Base-by-base conservation (phyloP, 345 rosid genomes). In the Abelmoschus esculentus region DNA sequence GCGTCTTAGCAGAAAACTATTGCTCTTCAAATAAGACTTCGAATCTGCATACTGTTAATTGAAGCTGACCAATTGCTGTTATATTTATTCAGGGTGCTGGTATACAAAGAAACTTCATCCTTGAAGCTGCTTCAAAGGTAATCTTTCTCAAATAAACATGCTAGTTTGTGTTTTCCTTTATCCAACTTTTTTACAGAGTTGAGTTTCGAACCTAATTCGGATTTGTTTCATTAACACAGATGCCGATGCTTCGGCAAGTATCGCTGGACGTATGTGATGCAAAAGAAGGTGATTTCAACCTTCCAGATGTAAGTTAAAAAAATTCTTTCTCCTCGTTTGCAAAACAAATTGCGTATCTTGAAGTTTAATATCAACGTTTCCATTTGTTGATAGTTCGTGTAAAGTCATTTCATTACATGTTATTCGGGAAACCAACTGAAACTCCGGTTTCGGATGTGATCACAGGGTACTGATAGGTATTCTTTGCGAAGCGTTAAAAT, bases 251-350 rank as follows among this genome's bases (percentile, higher is more conserved):
- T 18, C 87, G 93, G 26, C 80, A 73, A 46, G 32, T 89, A 63
- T 84, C 96, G 18, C 60, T 91, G 55, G 97, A 89, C 73, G 32
- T 77, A 57, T 91, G 97, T 71, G 97, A 91, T 79, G 88, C 89
- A 59, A 74, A 65, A 52, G 96, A 86, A 72, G 89, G 91, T 15
- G 80, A 79, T 6, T 89, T 83, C 10, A 86, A 87, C 71, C 64
- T 83, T 84, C 91, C 89, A 53, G 78, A 82, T 70, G 96, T 91
- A 82, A 83, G 84, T 78, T 36, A 29, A 12, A 49, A 40, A 57
- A 11, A 32, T 8, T 32, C 22, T 2, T 46, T 26, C 2, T 3
- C 1, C 18, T 15, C 19, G 6, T 47, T 40, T 8, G 7, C 46
- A 42, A 42, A 42, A 42, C n/a, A n/a, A 42, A 9, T 42, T 42